These are phyloP conservation scores for Williopsis jadinii DNA, from an alignment of 1,139 yeast genomes.

Conservation along the genomic window DNA sequence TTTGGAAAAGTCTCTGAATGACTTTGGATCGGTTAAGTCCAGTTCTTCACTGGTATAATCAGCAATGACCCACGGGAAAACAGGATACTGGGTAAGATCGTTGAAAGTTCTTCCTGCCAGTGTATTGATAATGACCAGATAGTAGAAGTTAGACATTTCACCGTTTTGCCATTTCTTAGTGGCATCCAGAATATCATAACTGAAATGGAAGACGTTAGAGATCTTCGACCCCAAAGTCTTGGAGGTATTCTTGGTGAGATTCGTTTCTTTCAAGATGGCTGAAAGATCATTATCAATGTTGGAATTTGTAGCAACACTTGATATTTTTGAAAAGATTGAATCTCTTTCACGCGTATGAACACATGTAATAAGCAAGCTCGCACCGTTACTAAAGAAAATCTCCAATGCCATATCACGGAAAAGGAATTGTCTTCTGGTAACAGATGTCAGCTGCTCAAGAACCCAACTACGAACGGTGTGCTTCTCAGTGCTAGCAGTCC, in stretches of 20 bases:
- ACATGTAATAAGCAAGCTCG: constrained; percentile 57
- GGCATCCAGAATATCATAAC: constrained; percentile 35
- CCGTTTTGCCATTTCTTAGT: constrained; percentile 71
- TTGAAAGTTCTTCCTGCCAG: constrained; percentile 83
- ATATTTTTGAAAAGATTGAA: constrained; percentile 40
- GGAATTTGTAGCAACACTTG: constrained; percentile 37
- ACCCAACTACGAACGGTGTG: constrained; percentile 54
- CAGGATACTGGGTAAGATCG: constrained; percentile 83
- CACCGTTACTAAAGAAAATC: constrained; percentile 65
- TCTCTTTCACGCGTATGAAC: constrained; percentile 47
- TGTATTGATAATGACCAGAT: constrained; percentile 70
- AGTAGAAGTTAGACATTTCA: constrained; percentile 72
- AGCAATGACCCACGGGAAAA: constrained; percentile 85
- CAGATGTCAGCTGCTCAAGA: constrained; percentile 46
- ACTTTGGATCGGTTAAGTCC: constrained; percentile 51
- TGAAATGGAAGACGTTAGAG: constrained; percentile 33
- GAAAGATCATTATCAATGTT: constrained; percentile 43
- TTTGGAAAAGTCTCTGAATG: constrained; percentile 67
- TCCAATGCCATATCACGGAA: constrained; percentile 76
- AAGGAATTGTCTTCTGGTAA: constrained; percentile 67
- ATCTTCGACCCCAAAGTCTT: constrained; percentile 30
- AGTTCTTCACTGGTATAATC: constrained; percentile 64
- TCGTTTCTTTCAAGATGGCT: constrained; percentile 43
- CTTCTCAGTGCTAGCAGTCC: constrained; percentile 20
- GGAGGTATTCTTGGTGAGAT: constrained; percentile 20